A percentile compares a stretch with the other conserved stretches of the same genome.
Conservation (phyloP, 805 yeast genomes). For the Barnettozyma pratensis region DNA sequence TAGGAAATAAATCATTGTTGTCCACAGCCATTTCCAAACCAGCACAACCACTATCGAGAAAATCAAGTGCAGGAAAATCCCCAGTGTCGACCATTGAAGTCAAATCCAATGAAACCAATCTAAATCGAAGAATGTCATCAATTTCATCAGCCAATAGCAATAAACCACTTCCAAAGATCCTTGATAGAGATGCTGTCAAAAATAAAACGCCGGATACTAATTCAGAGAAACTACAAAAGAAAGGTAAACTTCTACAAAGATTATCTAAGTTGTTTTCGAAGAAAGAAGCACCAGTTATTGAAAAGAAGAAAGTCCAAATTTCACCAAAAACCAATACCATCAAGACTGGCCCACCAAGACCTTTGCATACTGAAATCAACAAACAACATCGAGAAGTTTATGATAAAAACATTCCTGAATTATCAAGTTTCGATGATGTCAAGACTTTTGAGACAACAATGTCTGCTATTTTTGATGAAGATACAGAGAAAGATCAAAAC, state of each 20-base stretch:
- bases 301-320: background rate
- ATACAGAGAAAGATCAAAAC: background rate
- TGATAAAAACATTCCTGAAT: slow-evolving; percentile 13
- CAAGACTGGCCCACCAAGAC: background rate
- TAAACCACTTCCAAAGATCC: slow-evolving; percentile 18
- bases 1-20: slow-evolving; percentile 11
- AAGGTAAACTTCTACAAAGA: slow-evolving; percentile 17
- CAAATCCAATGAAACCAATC: background rate
- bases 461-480: slow-evolving; percentile 22
- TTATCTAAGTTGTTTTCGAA: slow-evolving; percentile 20
- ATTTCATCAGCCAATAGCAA: slow-evolving; percentile 17
- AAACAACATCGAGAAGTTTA: background rate
- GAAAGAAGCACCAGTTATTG: background rate
- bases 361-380: background rate
- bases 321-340: background rate
- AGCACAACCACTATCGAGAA: slow-evolving; percentile 4
- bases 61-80: slow-evolving; percentile 4
- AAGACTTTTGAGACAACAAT: slow-evolving; percentile 21
- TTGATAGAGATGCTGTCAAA: slow-evolving; percentile 1
- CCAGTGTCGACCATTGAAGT: background rate
- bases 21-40: background rate
- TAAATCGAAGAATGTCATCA: slow-evolving; percentile 14
- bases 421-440: slow-evolving; percentile 13
- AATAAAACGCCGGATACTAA: background rate
- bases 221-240: slow-evolving; percentile 2